Base-by-base conservation (phyloP, 768 basidiomycete species). In the Lenzites betulinus region DNA sequence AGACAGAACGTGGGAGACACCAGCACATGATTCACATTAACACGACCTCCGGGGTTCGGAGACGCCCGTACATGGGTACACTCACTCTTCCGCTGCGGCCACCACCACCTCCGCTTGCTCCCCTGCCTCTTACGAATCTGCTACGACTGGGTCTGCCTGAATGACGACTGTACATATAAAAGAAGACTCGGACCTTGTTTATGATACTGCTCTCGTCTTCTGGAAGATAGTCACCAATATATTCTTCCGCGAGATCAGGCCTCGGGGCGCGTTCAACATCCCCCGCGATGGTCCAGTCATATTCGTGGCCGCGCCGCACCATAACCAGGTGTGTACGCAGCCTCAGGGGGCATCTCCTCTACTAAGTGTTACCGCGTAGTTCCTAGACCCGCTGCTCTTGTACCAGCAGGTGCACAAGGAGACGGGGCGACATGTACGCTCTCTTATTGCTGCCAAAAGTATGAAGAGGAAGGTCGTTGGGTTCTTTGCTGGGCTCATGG, bases 201-300 rank as follows among this genome's bases (percentile, higher is more conserved):
- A 94, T 71, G 90, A 94, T 70, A 78, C 84, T 26, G 86, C 86
- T 41, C 85, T 96, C 73, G 71, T 90, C 48, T 93, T 96, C 59
- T 96, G 92, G 92, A 78, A 89, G 58, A 78, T 82, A 2, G 82
- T 96, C 58, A 93, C 91, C 64, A 91, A 91, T 75, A 87, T 98
- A 66, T 98, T 98, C 82, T 98, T 98, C 79, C 81, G 96, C 66
- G 96, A 98, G 77, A 88, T 98, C 68, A 83, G 96, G 59, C 92
- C 95, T 3, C 81, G 96, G 73, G 93, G 96, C 51, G 91, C 95
- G 35, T 98, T 91, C 82, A 92, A 97, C 72, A 92, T 98, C 60
- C 96, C 96, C 25, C 82, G 81, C 58, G 83, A 92, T 59, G 96
- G 94, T 0, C 92, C 96, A 2, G 85, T 96, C 54, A 92, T 98